These are phyloP conservation scores for Cydonia oblonga DNA, from an alignment of 331 rosid species.

Conservation along the genomic window DNA sequence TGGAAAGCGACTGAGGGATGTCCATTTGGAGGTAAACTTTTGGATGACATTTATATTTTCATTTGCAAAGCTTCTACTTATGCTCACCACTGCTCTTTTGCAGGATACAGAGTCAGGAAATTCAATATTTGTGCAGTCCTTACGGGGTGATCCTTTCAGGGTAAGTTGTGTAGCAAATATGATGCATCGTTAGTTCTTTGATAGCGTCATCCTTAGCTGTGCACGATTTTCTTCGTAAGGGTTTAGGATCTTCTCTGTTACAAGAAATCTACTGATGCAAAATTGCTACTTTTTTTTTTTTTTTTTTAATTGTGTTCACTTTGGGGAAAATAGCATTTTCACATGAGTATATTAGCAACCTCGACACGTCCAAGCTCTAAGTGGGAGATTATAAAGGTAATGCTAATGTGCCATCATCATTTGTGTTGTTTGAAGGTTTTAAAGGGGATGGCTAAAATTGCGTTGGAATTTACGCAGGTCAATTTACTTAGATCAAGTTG, in stretches of 20 bases:
- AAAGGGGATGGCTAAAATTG: background rate
- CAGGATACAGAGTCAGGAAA: slow-evolving; percentile 17
- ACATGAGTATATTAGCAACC: slow-evolving; percentile 18
- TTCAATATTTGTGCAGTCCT: slow-evolving; percentile 19
- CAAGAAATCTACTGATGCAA: background rate
- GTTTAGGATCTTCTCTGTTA: background rate
- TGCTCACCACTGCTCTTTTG: background rate
- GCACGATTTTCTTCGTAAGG: background rate
- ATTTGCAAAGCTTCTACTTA: background rate
- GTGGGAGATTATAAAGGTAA: slow-evolving; percentile 19
- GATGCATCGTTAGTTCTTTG: background rate
- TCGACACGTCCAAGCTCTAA: slow-evolving; percentile 12
- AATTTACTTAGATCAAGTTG: slow-evolving; percentile 13
- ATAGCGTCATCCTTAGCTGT: background rate
- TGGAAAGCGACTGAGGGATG: slow-evolving; percentile 16
- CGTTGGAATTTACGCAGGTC: background rate
- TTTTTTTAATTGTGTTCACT: background rate
- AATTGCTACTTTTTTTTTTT: background rate
- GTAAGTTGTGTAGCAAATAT: background rate
- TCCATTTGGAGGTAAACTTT: slow-evolving; percentile 14
- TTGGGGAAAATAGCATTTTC: slow-evolving; percentile 9
- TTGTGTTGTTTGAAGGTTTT: background rate
- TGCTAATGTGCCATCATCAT: background rate
- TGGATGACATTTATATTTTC: background rate
- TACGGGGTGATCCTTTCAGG: slow-evolving; percentile 22